These are phyloP conservation scores for Bullera alba DNA, from an alignment of 768 basidiomycete genomes.

Conservation along the genomic window DNA sequence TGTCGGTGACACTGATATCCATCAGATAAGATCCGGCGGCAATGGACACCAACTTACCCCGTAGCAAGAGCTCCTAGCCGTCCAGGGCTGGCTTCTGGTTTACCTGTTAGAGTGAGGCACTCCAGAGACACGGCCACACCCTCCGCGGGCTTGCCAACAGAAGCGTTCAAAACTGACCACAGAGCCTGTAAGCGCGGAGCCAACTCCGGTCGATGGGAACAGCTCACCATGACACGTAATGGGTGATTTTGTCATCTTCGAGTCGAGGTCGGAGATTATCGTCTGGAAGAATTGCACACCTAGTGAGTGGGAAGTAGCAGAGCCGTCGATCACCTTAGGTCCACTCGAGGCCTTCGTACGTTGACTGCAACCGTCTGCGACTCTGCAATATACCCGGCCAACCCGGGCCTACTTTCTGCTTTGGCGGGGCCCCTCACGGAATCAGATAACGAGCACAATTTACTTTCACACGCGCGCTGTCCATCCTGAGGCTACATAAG, in stretches of 20 bases:
- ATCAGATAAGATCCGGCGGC: neutral
- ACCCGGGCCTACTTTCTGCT: too few relatives aligned
- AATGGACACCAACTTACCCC: neutral
- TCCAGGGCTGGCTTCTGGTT: neutral
- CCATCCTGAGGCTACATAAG: too few relatives aligned
- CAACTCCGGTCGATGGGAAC: neutral
- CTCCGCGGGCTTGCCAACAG: constrained; percentile 70
- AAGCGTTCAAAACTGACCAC: constrained; percentile 70
- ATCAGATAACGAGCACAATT: too few relatives aligned
- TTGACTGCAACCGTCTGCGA: too few relatives aligned
- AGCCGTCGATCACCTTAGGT: too few relatives aligned
- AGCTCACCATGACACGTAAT: constrained; percentile 81
- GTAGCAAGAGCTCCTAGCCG: constrained; percentile 2
- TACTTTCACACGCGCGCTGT: too few relatives aligned
- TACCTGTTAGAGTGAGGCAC: constrained; percentile 37
- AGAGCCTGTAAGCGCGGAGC: neutral
- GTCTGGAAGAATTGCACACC: too few relatives aligned
- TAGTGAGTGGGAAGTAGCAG: too few relatives aligned
- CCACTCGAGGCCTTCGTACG: too few relatives aligned
- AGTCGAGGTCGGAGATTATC: too few relatives aligned
- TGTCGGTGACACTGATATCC: constrained; percentile 59
- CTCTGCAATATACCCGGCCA: too few relatives aligned
- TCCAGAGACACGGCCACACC: constrained; percentile 64
- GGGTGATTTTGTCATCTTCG: constrained; percentile 54
- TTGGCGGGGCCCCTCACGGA: too few relatives aligned